Evolutionary conservation across 192 early-diverging fungal genomes (phyloP), one percentile per base, ranked within the genome.

Genomic region (Powellomyces hirtus): DNA sequence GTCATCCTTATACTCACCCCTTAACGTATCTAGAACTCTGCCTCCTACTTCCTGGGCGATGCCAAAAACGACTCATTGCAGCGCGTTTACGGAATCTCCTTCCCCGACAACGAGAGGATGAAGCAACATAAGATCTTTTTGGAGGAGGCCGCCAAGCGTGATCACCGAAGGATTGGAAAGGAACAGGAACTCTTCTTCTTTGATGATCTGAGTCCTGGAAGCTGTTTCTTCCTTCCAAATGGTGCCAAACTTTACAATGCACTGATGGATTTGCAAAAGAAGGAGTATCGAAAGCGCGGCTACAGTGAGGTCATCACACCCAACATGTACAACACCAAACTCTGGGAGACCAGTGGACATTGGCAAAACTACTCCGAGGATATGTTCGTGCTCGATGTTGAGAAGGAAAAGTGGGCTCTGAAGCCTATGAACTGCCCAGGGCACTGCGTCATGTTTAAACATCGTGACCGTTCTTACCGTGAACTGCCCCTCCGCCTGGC

Each of bases 381-480:
- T 79, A 99, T 99, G 97, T 99, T 99, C 77, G 76, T 59, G 10
- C 86, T 99, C 34, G 89, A 92, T 37, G 88, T 99, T 51, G 97
- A 99, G 67, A 99, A 99, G 86, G 95, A 98, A 76, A 82, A 90
- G 71, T 99, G 91, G 82, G 96, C 91, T 4, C 84, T 99, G 52
- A 99, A 99, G 88, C 97, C 97, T 20, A 99, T 99, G 97, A 87
- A 99, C 83, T 99, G 97, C 72, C 97, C 97, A 36, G 92, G 95
- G 59, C 97, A 99, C 77, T 98, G 96, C 79, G 77, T 99, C 72
- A 94, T 99, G 88, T 99, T 98, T 77, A 89, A 82, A 44, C 82
- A 89, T 63, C 89, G 94, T 66, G 94, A 95, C 70, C 89, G 96
- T 40, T 95, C 92, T 45, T 97, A 97, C 83, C 87, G 94, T 73